Conservation (phyloP, 345 rosid genomes). For the Psidium guajava region DNA sequence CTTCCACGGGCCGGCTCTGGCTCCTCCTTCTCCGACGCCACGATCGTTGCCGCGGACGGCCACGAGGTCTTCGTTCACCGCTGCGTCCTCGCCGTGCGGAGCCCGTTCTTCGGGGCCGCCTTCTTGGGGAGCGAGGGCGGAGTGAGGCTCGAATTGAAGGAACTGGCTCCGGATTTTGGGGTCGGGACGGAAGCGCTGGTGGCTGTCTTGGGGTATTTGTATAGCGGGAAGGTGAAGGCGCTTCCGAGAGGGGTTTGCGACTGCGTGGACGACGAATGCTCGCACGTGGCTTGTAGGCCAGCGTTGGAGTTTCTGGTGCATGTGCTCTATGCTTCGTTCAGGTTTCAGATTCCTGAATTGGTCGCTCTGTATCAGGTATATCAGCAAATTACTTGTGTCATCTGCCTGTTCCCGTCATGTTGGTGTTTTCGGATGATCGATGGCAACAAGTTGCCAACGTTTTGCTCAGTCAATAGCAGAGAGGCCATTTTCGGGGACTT, state of each 20-base stretch:
- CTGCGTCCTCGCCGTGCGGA: constrained; percentile 62
- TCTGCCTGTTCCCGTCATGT: neutral
- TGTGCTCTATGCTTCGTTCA: constrained; percentile 55
- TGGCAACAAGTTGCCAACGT: neutral
- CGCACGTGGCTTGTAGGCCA: constrained; percentile 66
- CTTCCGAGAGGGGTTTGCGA: constrained; percentile 26
- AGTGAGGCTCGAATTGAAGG: constrained; percentile 39
- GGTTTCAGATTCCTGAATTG: constrained; percentile 51
- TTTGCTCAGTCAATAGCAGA: neutral
- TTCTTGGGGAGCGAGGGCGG: constrained; percentile 18
- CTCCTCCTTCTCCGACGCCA: neutral
- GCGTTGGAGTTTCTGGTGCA: constrained; percentile 55
- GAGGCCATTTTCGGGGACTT: neutral
- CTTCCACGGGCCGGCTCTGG: neutral
- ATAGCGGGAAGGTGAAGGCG: constrained; percentile 55
- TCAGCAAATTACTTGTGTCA: neutral
- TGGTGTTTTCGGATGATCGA: neutral
- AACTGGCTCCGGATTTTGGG: constrained; percentile 27
- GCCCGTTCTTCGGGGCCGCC: constrained; percentile 38
- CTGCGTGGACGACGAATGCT: constrained; percentile 61
- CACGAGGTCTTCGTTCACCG: constrained; percentile 47
- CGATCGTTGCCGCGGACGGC: neutral
- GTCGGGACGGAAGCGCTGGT: constrained; percentile 42
- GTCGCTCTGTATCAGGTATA: constrained; percentile 30
- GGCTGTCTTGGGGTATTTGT: constrained; percentile 48